Evolutionary conservation across 176 grass and related monocot species (phyloP).

Genomic region (Elymus sibiricus): DNA sequence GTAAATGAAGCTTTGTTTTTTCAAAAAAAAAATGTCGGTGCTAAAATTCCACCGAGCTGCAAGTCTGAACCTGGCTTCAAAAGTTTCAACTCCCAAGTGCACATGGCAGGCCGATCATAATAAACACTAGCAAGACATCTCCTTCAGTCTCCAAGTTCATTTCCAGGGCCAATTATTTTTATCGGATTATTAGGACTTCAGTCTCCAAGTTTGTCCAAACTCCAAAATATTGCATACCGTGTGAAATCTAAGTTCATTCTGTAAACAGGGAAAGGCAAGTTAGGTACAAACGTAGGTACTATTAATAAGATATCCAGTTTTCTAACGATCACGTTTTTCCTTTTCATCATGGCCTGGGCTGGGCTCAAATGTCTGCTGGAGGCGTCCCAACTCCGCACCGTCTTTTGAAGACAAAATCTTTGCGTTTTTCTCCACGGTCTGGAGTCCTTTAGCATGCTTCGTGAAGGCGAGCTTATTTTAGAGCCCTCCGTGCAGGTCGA

Average conservation of each 20-base stretch:
- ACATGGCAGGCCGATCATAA: not conserved
- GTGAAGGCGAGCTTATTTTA: not conserved
- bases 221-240: not conserved
- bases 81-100: not conserved
- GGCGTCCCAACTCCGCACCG: conserved; percentile 10
- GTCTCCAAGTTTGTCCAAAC: not conserved
- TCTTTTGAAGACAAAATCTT: not conserved
- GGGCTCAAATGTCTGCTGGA: not conserved
- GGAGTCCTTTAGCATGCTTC: not conserved
- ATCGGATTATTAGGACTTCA: not conserved
- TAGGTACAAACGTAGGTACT: not conserved
- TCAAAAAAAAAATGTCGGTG: not conserved
- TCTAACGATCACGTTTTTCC: not conserved
- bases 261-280: not conserved
- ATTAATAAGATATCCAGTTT: not conserved
- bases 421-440: conserved; percentile 3
- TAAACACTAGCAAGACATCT: not conserved
- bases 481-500: not conserved
- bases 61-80: conserved; percentile 29
- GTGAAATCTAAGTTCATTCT: not conserved
- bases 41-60: conserved; percentile 21
- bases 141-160: not conserved
- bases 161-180: not conserved
- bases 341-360: not conserved
- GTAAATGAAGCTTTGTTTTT: not conserved